Percentiles rank a stretch among this genome's conserved stretches.
Evolutionary conservation across 371 early-diverging fungal species (phyloP).

Genomic region (Lichtheimia ramosa): DNA sequence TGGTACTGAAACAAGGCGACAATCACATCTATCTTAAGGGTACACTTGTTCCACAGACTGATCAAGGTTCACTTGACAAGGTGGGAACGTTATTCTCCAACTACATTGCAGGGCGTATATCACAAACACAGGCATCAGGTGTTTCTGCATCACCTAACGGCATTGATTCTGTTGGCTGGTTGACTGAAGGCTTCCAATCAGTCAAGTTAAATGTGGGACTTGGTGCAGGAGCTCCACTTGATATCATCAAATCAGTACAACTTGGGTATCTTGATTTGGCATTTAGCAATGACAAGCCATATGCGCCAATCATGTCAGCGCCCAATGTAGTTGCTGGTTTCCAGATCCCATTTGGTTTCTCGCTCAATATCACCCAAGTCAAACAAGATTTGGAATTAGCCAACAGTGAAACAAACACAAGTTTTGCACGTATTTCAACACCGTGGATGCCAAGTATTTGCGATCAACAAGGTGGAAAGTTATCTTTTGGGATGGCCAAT

Average conservation of each 20-base stretch:
- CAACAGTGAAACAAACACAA: constrained; percentile 19
- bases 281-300: constrained; percentile 42
- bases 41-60: constrained; percentile 40
- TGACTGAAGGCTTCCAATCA: constrained; percentile 48
- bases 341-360: constrained; percentile 53
- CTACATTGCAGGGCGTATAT: constrained; percentile 44
- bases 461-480: constrained; percentile 40
- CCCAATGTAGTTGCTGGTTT: constrained; percentile 48
- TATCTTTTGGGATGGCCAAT: constrained; percentile 42
- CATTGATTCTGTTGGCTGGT: constrained; percentile 48
- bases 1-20: constrained; percentile 36
- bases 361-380: constrained; percentile 47
- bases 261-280: constrained; percentile 49
- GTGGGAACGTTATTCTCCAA: constrained; percentile 47
- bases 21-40: constrained; percentile 54
- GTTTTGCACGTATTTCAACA: constrained; percentile 46
- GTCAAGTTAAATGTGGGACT: constrained; percentile 50
- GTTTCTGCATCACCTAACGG: constrained; percentile 53
- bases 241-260: constrained; percentile 49
- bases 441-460: constrained; percentile 40
- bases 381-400: constrained; percentile 42
- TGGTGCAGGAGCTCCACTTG: constrained; percentile 30
- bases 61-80: constrained; percentile 35
- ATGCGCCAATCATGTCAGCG: constrained; percentile 43
- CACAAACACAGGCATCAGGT: constrained; percentile 51